Evolutionary conservation across 768 basidiomycete genomes (phyloP), one percentile per base, ranked within the genome.

Genomic region (Mycena rebaudengoi): DNA sequence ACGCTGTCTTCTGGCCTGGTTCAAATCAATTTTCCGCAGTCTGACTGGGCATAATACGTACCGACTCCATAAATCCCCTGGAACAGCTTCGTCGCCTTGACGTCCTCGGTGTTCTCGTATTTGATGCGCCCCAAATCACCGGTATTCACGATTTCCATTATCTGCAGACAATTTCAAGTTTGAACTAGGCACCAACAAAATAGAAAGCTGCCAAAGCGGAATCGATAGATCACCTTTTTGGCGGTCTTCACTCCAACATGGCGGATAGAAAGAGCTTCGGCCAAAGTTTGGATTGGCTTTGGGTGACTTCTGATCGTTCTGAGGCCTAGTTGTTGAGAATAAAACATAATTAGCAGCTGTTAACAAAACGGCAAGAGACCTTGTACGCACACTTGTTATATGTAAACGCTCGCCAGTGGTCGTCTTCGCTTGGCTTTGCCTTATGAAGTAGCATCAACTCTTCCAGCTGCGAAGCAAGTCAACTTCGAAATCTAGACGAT

Each of bases 41-140:
- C 16, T 25, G 7, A 45, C 45, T 26, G 16, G 13, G 23, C 62
- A 63, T 4, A 54, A 44, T 57, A 76, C 89, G 62, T 63, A 88
- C 94, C 95, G 60, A 96, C 93, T 30, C 92, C 94, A 69, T 96
- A 96, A 41, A 98, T 90, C 8, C 92, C 91, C 55, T 86, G 85
- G 70, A 97, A 96, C 11, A 88, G 45, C 23, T 80, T 77, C 3
- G 83, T 81, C 0, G 83, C 83, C 37, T 78, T 72, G 1, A 91
- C 81, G 51, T 91, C 91, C 33, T 85, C 87, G 1, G 89, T 90
- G 23, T 78, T 81, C 73, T 92, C 91, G 59, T 88, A 88, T 32
- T 76, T 77, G 57, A 95, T 88, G 16, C 93, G 86, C 21, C 81
- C 80, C 29, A 94, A 79, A n/a, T 83, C 78, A 0, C 94, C 94